These are phyloP conservation scores for Phaeosphaeria sp. DNA, from an alignment of 2,329 filamentous ascomycete species.

Conservation along the genomic window DNA sequence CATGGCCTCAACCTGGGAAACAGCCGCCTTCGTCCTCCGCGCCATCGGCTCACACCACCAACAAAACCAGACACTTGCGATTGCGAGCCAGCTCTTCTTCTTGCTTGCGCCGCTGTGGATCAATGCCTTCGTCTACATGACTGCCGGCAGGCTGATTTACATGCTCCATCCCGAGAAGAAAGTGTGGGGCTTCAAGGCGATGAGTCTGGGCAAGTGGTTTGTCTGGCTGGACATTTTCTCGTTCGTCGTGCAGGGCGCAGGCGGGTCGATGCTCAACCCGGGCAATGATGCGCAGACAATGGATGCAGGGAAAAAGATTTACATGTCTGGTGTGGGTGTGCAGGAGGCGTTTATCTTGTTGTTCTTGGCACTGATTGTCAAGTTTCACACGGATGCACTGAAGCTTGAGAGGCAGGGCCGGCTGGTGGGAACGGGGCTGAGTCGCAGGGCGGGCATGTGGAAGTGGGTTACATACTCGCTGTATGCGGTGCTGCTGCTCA, in stretches of 20 bases:
- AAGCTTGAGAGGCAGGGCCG: conserved; percentile 1
- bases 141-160: conserved; percentile 48
- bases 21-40: conserved; percentile 51
- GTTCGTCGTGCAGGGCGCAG: conserved; percentile 54
- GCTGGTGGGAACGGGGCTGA: not conserved
- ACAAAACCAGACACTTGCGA: conserved; percentile 38
- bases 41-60: conserved; percentile 51
- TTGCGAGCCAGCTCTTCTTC: conserved; percentile 51
- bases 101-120: conserved; percentile 54
- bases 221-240: conserved; percentile 54
- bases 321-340: conserved; percentile 47
- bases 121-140: conserved; percentile 55
- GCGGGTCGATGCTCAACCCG: conserved; percentile 46
- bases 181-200: conserved; percentile 47
- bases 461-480: conserved; percentile 46
- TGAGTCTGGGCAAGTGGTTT: conserved; percentile 50
- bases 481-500: conserved; percentile 51
- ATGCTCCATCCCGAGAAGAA: conserved; percentile 45
- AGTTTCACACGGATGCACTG: conserved; percentile 22
- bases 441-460: conserved; percentile 13
- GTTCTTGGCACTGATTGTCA: conserved; percentile 25
- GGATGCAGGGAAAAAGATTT: conserved; percentile 49
- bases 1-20: conserved; percentile 54
- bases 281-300: conserved; percentile 31
- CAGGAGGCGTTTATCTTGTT: conserved; percentile 41